A percentile compares a stretch with the other conserved stretches of the same genome.
Evolutionary conservation across 352 stramenopile species (phyloP).

Genomic region (Phytophthora hybrid): DNA sequence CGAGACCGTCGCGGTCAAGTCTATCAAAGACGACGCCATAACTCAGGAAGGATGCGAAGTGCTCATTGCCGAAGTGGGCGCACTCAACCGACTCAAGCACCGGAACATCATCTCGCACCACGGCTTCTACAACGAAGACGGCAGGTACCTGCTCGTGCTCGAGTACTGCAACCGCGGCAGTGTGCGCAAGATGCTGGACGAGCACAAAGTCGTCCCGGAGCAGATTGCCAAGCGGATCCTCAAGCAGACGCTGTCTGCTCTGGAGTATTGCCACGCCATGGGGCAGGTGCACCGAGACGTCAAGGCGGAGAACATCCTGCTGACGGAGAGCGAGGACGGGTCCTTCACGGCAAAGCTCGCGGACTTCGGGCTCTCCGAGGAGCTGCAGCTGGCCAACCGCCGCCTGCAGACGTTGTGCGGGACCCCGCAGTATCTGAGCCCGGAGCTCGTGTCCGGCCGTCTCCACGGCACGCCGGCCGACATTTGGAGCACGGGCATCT

Average conservation of each 20-base stretch:
- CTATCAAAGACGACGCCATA: conserved; percentile 58
- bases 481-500: conserved; percentile 96
- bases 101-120: conserved; percentile 84
- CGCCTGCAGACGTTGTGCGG: conserved; percentile 94
- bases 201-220: conserved; percentile 72
- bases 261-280: conserved; percentile 89
- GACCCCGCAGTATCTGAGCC: conserved; percentile 97
- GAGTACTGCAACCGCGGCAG: conserved; percentile 88
- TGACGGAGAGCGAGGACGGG: conserved; percentile 82
- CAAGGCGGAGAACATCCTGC: conserved; percentile 89
- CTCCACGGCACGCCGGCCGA: conserved; percentile 93
- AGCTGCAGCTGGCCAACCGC: conserved; percentile 90
- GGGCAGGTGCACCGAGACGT: conserved; percentile 92
- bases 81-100: conserved; percentile 79
- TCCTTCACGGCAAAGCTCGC: conserved; percentile 89
- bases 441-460: conserved; percentile 94
- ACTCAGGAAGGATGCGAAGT: conserved; percentile 63
- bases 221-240: conserved; percentile 73
- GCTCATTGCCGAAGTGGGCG: conserved; percentile 75
- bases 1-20: conserved; percentile 68
- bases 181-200: conserved; percentile 79
- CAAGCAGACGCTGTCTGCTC: conserved; percentile 74
- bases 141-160: conserved; percentile 88
- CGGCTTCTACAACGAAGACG: conserved; percentile 80
- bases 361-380: conserved; percentile 91